Conservation (phyloP, 139 green algal species). For the Dunaliella primolecta region DNA sequence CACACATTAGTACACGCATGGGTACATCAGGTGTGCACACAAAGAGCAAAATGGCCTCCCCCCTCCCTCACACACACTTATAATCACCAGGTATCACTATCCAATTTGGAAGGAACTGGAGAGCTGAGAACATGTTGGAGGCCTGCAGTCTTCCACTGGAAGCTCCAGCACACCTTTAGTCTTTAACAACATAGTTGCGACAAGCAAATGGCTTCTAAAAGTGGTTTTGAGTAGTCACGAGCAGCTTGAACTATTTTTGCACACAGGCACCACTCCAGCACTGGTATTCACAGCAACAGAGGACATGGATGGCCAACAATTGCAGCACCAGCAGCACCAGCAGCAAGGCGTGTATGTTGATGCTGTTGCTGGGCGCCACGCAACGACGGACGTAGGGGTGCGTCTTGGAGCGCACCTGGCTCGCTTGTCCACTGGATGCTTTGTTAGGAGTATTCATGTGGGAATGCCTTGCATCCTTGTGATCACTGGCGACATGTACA, state of each 20-base stretch:
- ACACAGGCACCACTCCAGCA: not conserved
- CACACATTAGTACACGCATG: not conserved
- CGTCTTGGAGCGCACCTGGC: too few relatives aligned
- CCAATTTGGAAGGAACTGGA: too few relatives aligned
- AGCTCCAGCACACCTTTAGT: not conserved
- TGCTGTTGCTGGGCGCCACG: not conserved
- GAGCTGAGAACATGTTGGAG: too few relatives aligned
- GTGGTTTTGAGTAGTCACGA: not conserved
- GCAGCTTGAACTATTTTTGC: not conserved
- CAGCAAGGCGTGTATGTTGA: not conserved
- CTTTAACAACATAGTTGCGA: not conserved
- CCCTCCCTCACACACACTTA: not conserved
- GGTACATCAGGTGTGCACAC: too few relatives aligned
- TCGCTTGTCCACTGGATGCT: too few relatives aligned
- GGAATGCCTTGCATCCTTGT: not conserved
- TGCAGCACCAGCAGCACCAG: not conserved
- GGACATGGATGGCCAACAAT: not conserved
- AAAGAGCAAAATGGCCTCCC: too few relatives aligned
- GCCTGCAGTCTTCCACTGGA: not conserved
- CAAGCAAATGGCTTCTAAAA: not conserved
- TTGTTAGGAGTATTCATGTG: too few relatives aligned
- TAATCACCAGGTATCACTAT: too few relatives aligned
- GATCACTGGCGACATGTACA: not conserved
- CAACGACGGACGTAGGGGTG: not conserved
- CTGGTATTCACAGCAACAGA: not conserved